These are phyloP conservation scores for Takashimella tepidaria DNA, from an alignment of 1,284 basidiomycete genomes.

Conservation along the genomic window DNA sequence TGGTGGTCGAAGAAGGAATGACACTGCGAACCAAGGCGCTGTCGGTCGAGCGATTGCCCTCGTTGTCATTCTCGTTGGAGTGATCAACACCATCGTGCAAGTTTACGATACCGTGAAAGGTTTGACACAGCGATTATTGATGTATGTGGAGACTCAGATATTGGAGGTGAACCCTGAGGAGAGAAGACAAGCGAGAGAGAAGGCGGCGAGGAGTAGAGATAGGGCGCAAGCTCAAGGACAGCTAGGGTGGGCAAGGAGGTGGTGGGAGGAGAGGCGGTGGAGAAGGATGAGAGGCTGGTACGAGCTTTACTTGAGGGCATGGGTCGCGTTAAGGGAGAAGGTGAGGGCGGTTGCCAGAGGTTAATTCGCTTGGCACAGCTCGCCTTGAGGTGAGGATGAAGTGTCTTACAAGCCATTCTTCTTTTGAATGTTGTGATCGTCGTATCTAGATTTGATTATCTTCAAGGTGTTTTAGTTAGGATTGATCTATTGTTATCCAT, in stretches of 20 bases:
- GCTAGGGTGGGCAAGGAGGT: constrained; percentile 7
- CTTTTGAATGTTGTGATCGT: too few species aligned
- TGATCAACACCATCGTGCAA: constrained; percentile 31
- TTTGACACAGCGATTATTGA: constrained; percentile 22
- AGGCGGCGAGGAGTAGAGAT: constrained; percentile 6
- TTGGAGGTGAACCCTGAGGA: constrained; percentile 38
- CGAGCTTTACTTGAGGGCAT: constrained; percentile 8
- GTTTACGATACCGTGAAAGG: constrained; percentile 27
- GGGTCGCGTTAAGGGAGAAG: neutral
- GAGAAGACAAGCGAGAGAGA: constrained; percentile 6
- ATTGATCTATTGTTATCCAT: too few species aligned
- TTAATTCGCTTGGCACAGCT: too few species aligned
- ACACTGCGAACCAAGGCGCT: constrained; percentile 5
- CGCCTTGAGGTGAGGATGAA: too few species aligned
- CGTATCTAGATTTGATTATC: too few species aligned
- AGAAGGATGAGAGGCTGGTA: constrained; percentile 10
- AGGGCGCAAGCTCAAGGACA: neutral
- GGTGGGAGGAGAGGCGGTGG: constrained; percentile 14
- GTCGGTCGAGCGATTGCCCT: constrained; percentile 29
- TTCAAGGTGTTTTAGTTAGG: too few species aligned
- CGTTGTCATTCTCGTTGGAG: constrained; percentile 32
- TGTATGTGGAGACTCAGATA: constrained; percentile 41
- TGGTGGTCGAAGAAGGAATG: constrained; percentile 7
- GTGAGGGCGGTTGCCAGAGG: neutral
- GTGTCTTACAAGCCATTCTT: too few species aligned